Evolutionary conservation across 2,329 filamentous ascomycete genomes (phyloP).

Genomic region (Clonostachys rhizophaga): DNA sequence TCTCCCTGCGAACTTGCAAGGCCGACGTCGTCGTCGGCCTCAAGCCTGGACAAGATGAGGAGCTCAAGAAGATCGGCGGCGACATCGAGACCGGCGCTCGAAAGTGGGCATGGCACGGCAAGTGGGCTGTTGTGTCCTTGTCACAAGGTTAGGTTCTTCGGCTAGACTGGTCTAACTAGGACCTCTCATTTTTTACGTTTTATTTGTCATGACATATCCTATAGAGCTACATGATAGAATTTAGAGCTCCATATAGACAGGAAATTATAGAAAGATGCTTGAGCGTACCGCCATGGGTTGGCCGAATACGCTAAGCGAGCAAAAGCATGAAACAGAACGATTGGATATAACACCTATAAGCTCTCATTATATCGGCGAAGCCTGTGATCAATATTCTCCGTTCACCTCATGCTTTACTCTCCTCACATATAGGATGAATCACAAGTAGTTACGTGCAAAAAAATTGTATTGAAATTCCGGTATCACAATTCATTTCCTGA

Average conservation of each 20-base stretch:
- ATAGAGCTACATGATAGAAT: not conserved
- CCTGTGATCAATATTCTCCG: too few relatives aligned
- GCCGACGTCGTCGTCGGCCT: conserved; percentile 92
- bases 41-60: conserved; percentile 77
- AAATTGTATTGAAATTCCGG: not conserved
- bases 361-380: too few relatives aligned
- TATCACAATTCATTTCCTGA: not conserved
- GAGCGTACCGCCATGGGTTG: too few relatives aligned
- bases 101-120: conserved; percentile 93
- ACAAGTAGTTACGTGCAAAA: too few relatives aligned
- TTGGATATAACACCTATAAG: too few relatives aligned
- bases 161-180: conserved; percentile 7
- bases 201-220: not conserved
- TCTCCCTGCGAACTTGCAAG: conserved; percentile 92
- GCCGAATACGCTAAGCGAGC: too few relatives aligned
- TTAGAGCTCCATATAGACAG: not conserved
- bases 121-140: conserved; percentile 83
- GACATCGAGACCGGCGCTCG: conserved; percentile 62
- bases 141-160: conserved; percentile 17
- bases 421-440: too few relatives aligned
- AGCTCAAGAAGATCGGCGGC: conserved; percentile 63
- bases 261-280: not conserved
- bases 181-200: not conserved
- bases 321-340: too few relatives aligned
- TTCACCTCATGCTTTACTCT: too few relatives aligned